Evolutionary conservation across 768 basidiomycete genomes (phyloP).

Genomic region (Phlebiopsis flavidoalba): DNA sequence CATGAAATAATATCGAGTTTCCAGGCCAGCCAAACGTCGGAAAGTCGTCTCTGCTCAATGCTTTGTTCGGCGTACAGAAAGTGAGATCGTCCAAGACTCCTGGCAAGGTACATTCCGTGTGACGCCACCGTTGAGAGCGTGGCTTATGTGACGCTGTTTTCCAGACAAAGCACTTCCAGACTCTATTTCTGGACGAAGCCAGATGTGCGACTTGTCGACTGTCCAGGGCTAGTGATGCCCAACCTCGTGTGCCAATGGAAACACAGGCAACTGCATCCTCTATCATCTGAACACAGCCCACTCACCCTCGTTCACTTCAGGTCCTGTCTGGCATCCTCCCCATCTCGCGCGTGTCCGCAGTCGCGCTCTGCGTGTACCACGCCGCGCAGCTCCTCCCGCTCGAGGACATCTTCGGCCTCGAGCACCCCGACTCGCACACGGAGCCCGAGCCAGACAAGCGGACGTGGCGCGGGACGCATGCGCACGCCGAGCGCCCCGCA

Average conservation of each 20-base stretch:
- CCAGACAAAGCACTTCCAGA: slow-evolving; percentile 94
- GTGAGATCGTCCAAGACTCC: slow-evolving; percentile 84
- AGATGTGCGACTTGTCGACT: slow-evolving; percentile 88
- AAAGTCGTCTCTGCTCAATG: slow-evolving; percentile 89
- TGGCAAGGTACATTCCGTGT: slow-evolving; percentile 55
- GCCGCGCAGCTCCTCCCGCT: slow-evolving; percentile 67
- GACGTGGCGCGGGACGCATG: slow-evolving; percentile 57
- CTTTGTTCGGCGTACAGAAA: slow-evolving; percentile 73
- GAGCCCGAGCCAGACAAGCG: slow-evolving; percentile 55
- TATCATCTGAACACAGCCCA: neutral
- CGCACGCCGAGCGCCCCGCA: slow-evolving; percentile 9
- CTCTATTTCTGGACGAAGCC: slow-evolving; percentile 85
- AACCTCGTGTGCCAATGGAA: slow-evolving; percentile 77
- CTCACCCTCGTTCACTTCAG: slow-evolving; percentile 28
- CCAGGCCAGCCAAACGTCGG: slow-evolving; percentile 93
- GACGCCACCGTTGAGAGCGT: neutral
- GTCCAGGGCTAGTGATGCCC: slow-evolving; percentile 93
- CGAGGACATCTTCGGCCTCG: slow-evolving; percentile 61
- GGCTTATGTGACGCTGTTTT: neutral
- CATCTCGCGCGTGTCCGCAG: slow-evolving; percentile 78
- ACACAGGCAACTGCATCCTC: slow-evolving; percentile 50
- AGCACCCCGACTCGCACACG: slow-evolving; percentile 38
- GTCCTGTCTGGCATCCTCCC: slow-evolving; percentile 68
- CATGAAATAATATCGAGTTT: neutral
- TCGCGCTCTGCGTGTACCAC: slow-evolving; percentile 78